These are phyloP conservation scores for Massariosphaeria phaeospora DNA, from an alignment of 495 filamentous ascomycete species.

Conservation along the genomic window DNA sequence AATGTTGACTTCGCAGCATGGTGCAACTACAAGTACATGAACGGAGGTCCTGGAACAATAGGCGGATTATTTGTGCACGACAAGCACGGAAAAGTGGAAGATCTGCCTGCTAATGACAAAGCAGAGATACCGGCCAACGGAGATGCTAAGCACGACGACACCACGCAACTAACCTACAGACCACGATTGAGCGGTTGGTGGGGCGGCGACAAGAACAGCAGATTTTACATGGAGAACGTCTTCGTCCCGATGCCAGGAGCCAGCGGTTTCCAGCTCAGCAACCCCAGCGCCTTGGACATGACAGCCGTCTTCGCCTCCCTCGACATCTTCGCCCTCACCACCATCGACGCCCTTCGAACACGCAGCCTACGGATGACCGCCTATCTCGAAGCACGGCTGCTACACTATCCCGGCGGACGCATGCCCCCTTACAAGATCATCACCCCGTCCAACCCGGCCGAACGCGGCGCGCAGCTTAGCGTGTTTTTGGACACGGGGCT, in stretches of 20 bases:
- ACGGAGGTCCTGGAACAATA: slow-evolving; percentile 82
- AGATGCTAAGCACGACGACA: not conserved
- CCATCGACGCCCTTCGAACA: slow-evolving; percentile 61
- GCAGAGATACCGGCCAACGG: not conserved
- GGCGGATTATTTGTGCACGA: slow-evolving; percentile 85
- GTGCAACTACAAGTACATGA: slow-evolving; percentile 98
- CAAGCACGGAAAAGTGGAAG: slow-evolving; percentile 49
- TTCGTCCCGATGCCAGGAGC: slow-evolving; percentile 71
- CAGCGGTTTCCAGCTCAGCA: slow-evolving; percentile 25
- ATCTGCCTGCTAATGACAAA: slow-evolving; percentile 39
- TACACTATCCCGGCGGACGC: slow-evolving; percentile 45
- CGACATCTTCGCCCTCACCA: slow-evolving; percentile 69
- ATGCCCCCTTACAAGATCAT: slow-evolving; percentile 63
- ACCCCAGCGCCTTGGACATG: slow-evolving; percentile 47
- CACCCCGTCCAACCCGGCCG: slow-evolving; percentile 65
- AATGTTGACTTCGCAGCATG: slow-evolving; percentile 93
- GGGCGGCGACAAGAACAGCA: slow-evolving; percentile 69
- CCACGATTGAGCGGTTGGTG: slow-evolving; percentile 68
- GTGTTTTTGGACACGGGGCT: slow-evolving; percentile 62
- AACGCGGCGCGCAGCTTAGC: slow-evolving; percentile 85
- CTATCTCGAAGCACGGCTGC: slow-evolving; percentile 60
- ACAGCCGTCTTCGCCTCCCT: slow-evolving; percentile 71
- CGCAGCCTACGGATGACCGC: slow-evolving; percentile 73
- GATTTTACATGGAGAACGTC: slow-evolving; percentile 72
- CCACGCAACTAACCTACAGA: slow-evolving; percentile 7